phyloP scores from a whole-genome alignment of 192 early-diverging fungal species.

The Funneliformis mosseae region DNA sequence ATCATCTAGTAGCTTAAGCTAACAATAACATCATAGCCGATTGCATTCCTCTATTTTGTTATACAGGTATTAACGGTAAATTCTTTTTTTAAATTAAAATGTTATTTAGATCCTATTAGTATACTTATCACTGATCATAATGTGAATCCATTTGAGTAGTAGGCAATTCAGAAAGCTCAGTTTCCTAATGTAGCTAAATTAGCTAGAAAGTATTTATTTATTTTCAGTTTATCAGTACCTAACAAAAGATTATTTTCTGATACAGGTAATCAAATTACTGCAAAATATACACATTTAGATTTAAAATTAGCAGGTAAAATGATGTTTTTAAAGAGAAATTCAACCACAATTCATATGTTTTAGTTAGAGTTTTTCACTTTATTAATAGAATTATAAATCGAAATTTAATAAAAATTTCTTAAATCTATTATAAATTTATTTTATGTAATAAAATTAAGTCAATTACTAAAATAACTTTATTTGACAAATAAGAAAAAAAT shows the following conservation, averaged over 20 bases:
- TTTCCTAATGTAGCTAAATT: neutral
- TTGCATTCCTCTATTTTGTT: too few relatives aligned
- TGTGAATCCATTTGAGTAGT: neutral
- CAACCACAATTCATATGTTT: neutral
- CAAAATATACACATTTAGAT: neutral
- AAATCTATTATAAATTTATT: too few relatives aligned
- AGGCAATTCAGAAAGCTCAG: neutral
- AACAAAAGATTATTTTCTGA: neutral
- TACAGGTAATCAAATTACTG: neutral
- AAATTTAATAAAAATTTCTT: too few relatives aligned
- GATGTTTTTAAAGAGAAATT: neutral
- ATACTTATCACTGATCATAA: neutral
- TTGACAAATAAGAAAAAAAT: too few relatives aligned
- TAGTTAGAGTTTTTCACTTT: too few relatives aligned
- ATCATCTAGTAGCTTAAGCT: too few relatives aligned
- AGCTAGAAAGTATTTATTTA: constrained; percentile 1
- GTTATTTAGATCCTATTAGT: neutral
- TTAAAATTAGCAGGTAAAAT: neutral
- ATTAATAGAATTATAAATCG: too few relatives aligned
- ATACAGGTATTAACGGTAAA: too few relatives aligned
- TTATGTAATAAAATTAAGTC: too few relatives aligned
- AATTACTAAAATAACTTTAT: too few relatives aligned
- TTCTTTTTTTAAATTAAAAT: neutral
- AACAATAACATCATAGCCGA: too few relatives aligned
- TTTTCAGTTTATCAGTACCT: neutral